Conservation (phyloP, 2,329 filamentous ascomycete genomes). For the Exophiala viscosa region DNA sequence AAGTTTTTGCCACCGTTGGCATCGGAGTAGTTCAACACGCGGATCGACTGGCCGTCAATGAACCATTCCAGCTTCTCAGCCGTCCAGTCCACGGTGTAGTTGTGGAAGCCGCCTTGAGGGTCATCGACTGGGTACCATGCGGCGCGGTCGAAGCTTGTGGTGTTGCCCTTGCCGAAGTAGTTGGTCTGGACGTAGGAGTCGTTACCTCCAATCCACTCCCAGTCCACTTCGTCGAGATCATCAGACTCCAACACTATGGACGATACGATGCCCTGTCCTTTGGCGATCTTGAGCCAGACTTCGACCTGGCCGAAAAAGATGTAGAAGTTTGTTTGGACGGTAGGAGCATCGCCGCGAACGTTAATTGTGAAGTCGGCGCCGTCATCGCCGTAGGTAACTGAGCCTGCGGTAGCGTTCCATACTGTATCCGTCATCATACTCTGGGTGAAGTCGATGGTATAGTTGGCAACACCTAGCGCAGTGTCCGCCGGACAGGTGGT, state of each 20-base stretch:
- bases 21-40: constrained; percentile 66
- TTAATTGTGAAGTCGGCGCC: constrained; percentile 70
- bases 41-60: constrained; percentile 72
- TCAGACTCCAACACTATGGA: constrained; percentile 80
- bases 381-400: constrained; percentile 57
- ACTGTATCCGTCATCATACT: constrained; percentile 55
- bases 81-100: constrained; percentile 91
- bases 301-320: constrained; percentile 82
- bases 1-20: constrained; percentile 69
- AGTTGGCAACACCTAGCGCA: constrained; percentile 61
- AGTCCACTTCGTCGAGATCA: constrained; percentile 83
- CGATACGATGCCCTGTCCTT: constrained; percentile 72
- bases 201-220: constrained; percentile 73
- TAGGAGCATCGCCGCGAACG: constrained; percentile 70
- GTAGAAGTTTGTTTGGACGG: constrained; percentile 74
- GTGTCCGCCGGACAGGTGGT: constrained; percentile 66
- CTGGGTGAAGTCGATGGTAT: constrained; percentile 48
- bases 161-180: constrained; percentile 73
- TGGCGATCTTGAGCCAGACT: constrained; percentile 70
- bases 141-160: constrained; percentile 66
- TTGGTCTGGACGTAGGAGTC: constrained; percentile 63
- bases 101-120: constrained; percentile 72
- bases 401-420: constrained; percentile 68
- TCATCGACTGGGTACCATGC: constrained; percentile 57
- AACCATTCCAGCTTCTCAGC: constrained; percentile 79